Evolutionary conservation across 768 basidiomycete species (phyloP).

Genomic region (Trametopsis cervina): DNA sequence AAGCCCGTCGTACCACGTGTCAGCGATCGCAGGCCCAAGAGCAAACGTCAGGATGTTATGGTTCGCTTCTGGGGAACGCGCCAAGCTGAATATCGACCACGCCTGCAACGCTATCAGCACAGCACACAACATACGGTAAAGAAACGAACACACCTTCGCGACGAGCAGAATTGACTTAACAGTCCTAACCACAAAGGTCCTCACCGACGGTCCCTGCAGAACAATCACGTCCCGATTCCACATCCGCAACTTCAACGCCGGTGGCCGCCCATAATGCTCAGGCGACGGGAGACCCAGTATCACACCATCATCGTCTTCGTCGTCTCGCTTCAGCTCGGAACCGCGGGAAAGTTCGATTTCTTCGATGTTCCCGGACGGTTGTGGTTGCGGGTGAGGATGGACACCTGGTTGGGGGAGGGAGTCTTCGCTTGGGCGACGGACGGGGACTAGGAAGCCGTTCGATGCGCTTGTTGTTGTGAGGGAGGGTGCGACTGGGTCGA

Average conservation of each 20-base stretch:
- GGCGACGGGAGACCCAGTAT: conserved; percentile 1
- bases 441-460: conserved; percentile 13
- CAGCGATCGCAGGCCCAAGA: conserved; percentile 33
- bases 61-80: conserved; percentile 17
- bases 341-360: conserved; percentile 6
- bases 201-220: conserved; percentile 7
- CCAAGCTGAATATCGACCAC: conserved; percentile 19
- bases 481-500: not conserved
- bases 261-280: not conserved
- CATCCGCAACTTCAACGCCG: conserved; percentile 2
- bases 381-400: not conserved
- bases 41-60: conserved; percentile 22
- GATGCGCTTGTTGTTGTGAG: not conserved
- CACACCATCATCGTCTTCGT: conserved; percentile 1
- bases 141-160: conserved; percentile 29
- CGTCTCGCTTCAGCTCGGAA: not conserved
- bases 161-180: conserved; percentile 31
- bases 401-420: not conserved
- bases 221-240: conserved; percentile 3
- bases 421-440: conserved; percentile 1
- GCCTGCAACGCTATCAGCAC: too few species aligned
- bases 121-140: too few species aligned
- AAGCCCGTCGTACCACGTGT: conserved; percentile 39
- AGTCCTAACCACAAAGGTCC: conserved; percentile 21
- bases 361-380: not conserved